Percentiles rank a stretch among this genome's conserved stretches.
Evolutionary conservation across 1,139 yeast species (phyloP).

Genomic region (Candida dubliniensis): DNA sequence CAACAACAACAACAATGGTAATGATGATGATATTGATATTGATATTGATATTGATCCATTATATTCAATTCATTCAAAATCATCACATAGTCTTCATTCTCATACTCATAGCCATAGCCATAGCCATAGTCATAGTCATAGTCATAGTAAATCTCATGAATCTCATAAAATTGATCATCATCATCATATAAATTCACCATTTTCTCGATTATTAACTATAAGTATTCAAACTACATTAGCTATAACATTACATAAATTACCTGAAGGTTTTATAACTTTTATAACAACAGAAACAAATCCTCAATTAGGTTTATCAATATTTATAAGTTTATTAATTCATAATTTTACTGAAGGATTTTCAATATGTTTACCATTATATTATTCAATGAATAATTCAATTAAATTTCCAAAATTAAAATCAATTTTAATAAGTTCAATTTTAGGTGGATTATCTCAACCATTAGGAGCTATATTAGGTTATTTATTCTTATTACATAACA

Average conservation of each 20-base stretch:
- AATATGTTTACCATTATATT: conserved; percentile 86
- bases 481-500: conserved; percentile 46
- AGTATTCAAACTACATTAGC: conserved; percentile 91
- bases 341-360: conserved; percentile 95
- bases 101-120: conserved; percentile 3
- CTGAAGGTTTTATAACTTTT: conserved; percentile 90
- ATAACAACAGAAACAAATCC: conserved; percentile 77
- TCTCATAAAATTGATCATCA: conserved; percentile 54
- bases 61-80: too few species aligned
- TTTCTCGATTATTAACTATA: conserved; percentile 74
- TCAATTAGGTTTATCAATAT: conserved; percentile 73
- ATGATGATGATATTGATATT: too few species aligned
- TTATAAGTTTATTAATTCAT: conserved; percentile 81
- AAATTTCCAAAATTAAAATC: conserved; percentile 57
- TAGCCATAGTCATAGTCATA: background rate
- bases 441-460: conserved; percentile 89
- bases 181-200: conserved; percentile 76
- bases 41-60: background rate
- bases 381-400: conserved; percentile 46
- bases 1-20: background rate
- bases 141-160: conserved; percentile 13
- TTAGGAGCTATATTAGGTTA: conserved; percentile 80
- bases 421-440: conserved; percentile 56
- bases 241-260: conserved; percentile 83
- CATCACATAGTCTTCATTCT: too few species aligned